phyloP scores from a whole-genome alignment of 1,139 yeast species.

The Magnusiomyces fungicola region DNA sequence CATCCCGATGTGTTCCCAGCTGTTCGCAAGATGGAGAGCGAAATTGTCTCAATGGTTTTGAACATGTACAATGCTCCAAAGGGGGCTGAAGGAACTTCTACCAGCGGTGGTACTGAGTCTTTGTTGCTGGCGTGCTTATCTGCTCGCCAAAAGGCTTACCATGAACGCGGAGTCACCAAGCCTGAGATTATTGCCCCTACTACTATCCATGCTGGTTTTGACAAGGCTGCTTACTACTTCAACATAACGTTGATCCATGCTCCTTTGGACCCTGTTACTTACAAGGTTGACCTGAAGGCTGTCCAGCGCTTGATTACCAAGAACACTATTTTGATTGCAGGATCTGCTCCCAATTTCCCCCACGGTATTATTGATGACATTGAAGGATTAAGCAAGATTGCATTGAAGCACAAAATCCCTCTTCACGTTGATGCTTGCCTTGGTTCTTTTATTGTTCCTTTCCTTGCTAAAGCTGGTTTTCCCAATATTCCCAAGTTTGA shows the following conservation, averaged over 20 bases:
- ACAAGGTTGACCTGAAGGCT: constrained; percentile 55
- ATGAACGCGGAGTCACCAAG: constrained; percentile 50
- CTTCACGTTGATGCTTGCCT: constrained; percentile 93
- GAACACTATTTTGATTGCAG: constrained; percentile 77
- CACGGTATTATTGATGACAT: constrained; percentile 94
- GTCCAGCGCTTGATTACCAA: constrained; percentile 60
- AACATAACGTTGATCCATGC: constrained; percentile 80
- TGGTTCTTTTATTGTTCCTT: constrained; percentile 86
- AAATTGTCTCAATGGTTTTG: constrained; percentile 87
- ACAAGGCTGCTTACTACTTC: constrained; percentile 88
- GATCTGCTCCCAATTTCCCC: constrained; percentile 96
- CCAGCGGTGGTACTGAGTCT: constrained; percentile 98
- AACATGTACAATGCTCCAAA: constrained; percentile 66
- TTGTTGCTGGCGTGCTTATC: constrained; percentile 76
- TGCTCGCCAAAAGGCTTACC: constrained; percentile 64
- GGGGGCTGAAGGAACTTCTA: constrained; percentile 77
- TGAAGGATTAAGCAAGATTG: constrained; percentile 60
- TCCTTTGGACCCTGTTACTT: constrained; percentile 62
- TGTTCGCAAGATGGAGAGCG: constrained; percentile 92
- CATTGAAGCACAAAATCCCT: constrained; percentile 58
- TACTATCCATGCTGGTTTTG: constrained; percentile 92
- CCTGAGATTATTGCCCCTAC: constrained; percentile 89
- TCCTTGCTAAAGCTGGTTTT: constrained; percentile 59
- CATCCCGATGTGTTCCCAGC: constrained; percentile 98
- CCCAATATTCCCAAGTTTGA: constrained; percentile 58